Conservation (phyloP, 2,329 filamentous ascomycete species). For the Didymella arachidicola region DNA sequence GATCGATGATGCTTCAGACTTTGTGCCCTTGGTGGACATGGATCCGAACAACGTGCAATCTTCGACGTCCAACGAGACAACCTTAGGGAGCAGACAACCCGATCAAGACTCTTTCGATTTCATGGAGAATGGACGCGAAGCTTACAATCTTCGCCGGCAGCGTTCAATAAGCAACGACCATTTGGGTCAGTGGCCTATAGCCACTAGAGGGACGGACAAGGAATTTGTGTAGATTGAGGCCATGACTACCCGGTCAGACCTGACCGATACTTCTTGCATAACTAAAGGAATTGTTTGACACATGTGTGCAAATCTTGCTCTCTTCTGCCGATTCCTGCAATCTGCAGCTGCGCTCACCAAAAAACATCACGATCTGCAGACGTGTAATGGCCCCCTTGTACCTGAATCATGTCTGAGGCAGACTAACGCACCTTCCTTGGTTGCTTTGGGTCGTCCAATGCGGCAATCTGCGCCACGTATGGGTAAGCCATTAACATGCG, state of each 20-base stretch:
- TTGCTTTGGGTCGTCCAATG: background rate
- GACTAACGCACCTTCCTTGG: background rate
- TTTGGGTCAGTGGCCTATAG: background rate
- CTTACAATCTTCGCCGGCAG: background rate
- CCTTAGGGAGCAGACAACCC: background rate
- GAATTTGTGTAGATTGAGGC: background rate
- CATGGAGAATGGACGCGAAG: background rate
- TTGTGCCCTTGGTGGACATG: constrained; percentile 33
- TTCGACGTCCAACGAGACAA: constrained; percentile 1
- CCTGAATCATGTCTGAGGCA: background rate
- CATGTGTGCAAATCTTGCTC: background rate
- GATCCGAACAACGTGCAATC: constrained; percentile 23
- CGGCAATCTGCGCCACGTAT: background rate
- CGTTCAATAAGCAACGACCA: background rate
- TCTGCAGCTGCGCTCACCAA: background rate
- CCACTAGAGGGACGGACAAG: background rate
- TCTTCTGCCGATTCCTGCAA: background rate
- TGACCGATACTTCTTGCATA: background rate
- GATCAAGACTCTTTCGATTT: background rate
- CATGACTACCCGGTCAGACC: too few relatives aligned
- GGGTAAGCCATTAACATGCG: background rate
- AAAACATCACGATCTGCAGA: background rate
- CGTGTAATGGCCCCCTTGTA: background rate
- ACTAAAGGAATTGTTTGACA: background rate
- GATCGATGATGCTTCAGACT: constrained; percentile 26